These are phyloP conservation scores for Hysterangium stoloniferum DNA, from an alignment of 768 basidiomycete genomes.

Conservation along the genomic window DNA sequence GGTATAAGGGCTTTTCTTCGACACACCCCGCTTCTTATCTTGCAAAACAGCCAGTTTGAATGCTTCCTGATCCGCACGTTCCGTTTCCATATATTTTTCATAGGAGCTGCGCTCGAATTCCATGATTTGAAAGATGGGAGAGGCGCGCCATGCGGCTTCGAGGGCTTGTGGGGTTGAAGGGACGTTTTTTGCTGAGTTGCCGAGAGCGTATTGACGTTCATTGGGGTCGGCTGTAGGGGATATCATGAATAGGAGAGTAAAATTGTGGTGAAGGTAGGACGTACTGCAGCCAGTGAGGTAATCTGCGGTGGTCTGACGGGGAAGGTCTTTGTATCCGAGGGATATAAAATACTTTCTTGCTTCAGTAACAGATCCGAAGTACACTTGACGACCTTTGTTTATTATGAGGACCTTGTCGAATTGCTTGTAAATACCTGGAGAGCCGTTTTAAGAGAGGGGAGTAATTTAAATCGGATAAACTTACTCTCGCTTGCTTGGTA, in stretches of 20 bases:
- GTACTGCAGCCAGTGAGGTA: constrained; percentile 29
- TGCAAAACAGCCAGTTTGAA: constrained; percentile 70
- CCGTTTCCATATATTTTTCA: constrained; percentile 54
- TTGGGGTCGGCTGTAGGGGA: constrained; percentile 53
- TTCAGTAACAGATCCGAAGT: constrained; percentile 33
- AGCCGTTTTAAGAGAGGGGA: neutral
- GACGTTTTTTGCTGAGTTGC: constrained; percentile 47
- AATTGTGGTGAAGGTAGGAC: neutral
- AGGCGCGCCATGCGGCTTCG: constrained; percentile 51
- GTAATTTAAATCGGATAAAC: neutral
- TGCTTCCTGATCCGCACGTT: constrained; percentile 58
- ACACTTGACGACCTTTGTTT: constrained; percentile 42
- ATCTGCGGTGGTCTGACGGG: constrained; percentile 40
- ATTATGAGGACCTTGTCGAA: constrained; percentile 42
- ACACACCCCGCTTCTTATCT: constrained; percentile 73
- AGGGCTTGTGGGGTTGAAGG: constrained; percentile 64
- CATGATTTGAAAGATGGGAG: constrained; percentile 37
- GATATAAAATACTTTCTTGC: constrained; percentile 38
- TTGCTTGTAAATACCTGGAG: constrained; percentile 9
- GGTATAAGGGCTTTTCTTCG: constrained; percentile 75
- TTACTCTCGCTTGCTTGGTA: constrained; percentile 29
- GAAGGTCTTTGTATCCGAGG: constrained; percentile 38
- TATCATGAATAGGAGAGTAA: neutral
- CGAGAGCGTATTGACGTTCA: constrained; percentile 71
- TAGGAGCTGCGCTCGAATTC: constrained; percentile 33